Evolutionary conservation across 2,329 filamentous ascomycete species (phyloP).

Genomic region (Colletotrichum sojae): DNA sequence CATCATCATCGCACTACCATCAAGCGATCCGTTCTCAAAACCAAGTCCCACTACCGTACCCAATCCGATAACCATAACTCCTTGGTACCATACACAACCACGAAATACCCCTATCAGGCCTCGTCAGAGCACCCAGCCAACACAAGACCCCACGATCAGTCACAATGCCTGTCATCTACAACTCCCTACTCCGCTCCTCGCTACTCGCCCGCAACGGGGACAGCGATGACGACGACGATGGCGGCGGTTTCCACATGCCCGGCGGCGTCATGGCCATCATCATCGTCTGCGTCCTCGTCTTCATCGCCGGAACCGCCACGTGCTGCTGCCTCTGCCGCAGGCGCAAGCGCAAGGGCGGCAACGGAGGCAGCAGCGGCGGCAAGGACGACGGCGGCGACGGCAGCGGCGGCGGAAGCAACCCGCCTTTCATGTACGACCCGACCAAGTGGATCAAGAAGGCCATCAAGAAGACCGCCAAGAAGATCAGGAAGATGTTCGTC

Average conservation of each 20-base stretch:
- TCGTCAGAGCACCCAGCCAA: not conserved
- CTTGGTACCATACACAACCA: not conserved
- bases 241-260: constrained; percentile 7
- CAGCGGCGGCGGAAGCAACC: constrained; percentile 11
- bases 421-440: not conserved
- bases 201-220: constrained; percentile 17
- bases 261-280: constrained; percentile 12
- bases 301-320: not conserved
- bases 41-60: not conserved
- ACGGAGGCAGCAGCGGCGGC: not conserved
- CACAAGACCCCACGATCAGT: not conserved
- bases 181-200: not conserved
- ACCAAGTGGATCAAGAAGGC: constrained; percentile 28
- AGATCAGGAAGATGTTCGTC: constrained; percentile 33
- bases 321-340: constrained; percentile 26
- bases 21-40: not conserved
- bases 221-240: constrained; percentile 20
- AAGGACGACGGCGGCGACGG: constrained; percentile 1
- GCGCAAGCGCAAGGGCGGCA: constrained; percentile 17
- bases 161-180: constrained; percentile 18
- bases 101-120: not conserved
- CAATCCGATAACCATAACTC: not conserved
- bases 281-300: constrained; percentile 15
- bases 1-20: not conserved
- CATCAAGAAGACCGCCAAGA: constrained; percentile 26